Evolutionary conservation across 2,329 filamentous ascomycete species (phyloP).

Genomic region (Cladosporium austrohemisphaericum): DNA sequence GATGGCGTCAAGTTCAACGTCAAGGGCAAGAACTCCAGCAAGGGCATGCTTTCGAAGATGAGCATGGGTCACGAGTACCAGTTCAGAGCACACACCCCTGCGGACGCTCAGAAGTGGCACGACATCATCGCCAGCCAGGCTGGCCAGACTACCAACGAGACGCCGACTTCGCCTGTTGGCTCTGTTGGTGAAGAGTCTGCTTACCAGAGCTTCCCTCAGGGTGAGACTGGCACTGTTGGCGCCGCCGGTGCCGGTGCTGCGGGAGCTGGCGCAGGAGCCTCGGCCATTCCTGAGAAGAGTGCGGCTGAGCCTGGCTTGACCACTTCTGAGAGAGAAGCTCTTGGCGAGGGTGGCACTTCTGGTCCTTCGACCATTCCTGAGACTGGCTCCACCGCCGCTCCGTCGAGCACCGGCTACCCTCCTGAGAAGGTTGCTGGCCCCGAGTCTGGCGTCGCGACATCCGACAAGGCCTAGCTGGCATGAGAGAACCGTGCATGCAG

Average conservation of each 20-base stretch:
- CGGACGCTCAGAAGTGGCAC: slow-evolving; percentile 83
- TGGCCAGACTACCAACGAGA: slow-evolving; percentile 46
- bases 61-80: slow-evolving; percentile 72
- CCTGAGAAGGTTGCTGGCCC: slow-evolving; percentile 4
- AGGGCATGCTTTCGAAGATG: slow-evolving; percentile 72
- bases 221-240: slow-evolving; percentile 13
- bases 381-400: background rate
- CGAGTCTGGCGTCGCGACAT: background rate
- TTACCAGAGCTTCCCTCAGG: background rate
- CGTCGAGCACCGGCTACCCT: background rate
- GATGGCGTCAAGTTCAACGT: slow-evolving; percentile 84
- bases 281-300: background rate
- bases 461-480: background rate
- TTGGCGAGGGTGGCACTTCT: background rate
- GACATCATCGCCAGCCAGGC: slow-evolving; percentile 63
- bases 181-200: slow-evolving; percentile 15
- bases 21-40: slow-evolving; percentile 88
- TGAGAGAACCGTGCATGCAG: background rate
- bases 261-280: background rate
- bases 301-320: slow-evolving; percentile 6
- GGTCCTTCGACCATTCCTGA: background rate
- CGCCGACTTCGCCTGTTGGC: slow-evolving; percentile 35
- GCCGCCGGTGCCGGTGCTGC: background rate
- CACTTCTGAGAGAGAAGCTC: slow-evolving; percentile 2
- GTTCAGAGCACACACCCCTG: slow-evolving; percentile 81